These are phyloP conservation scores for Persicaria tinctoria DNA, from an alignment of 148 eudicot genomes.

Conservation along the genomic window DNA sequence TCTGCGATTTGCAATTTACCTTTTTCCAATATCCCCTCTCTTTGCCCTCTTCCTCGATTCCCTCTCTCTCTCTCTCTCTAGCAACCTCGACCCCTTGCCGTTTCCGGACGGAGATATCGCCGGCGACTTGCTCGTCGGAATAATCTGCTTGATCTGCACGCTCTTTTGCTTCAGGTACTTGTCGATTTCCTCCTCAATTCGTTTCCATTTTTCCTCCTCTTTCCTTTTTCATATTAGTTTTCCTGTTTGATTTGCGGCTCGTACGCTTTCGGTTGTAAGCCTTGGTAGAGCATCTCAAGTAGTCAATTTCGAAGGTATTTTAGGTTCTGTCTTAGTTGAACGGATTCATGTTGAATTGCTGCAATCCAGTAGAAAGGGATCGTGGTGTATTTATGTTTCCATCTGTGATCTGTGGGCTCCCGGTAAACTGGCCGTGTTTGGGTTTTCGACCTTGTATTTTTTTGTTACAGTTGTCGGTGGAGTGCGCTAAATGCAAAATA, in stretches of 20 bases:
- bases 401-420: not conserved
- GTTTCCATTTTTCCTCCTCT: not conserved
- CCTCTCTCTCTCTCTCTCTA: not conserved
- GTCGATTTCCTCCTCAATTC: not conserved
- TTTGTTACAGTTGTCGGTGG: not conserved
- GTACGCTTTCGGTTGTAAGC: not conserved
- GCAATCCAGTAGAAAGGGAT: not conserved
- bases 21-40: not conserved
- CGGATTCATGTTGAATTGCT: not conserved
- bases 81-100: not conserved
- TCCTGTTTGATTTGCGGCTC: not conserved
- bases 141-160: conserved; percentile 5
- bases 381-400: not conserved
- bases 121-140: not conserved
- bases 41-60: not conserved
- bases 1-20: not conserved
- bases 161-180: not conserved
- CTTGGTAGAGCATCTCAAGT: not conserved
- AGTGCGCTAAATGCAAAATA: not conserved
- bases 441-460: not conserved
- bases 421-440: not conserved
- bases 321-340: not conserved
- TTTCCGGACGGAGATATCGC: not conserved
- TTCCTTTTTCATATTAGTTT: not conserved
- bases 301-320: not conserved